Evolutionary conservation across 1,139 yeast genomes (phyloP).

Genomic region (Hansenula anomala): DNA sequence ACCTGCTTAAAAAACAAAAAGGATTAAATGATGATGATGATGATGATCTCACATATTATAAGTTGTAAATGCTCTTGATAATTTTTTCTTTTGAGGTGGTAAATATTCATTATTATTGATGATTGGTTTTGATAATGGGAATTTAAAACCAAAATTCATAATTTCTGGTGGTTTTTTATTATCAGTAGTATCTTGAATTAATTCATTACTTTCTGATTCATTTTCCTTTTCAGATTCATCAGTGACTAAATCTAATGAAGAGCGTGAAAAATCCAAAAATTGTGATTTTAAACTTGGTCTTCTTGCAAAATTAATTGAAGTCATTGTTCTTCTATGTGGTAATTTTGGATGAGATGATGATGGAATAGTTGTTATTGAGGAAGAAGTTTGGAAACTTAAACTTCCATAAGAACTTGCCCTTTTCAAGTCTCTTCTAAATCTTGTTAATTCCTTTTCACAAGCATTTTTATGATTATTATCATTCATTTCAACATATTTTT

Average conservation of each 20-base stretch:
- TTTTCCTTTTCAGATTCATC: slow-evolving; percentile 3
- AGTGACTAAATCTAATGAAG: slow-evolving; percentile 6
- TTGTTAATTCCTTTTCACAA: slow-evolving; percentile 70
- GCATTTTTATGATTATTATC: slow-evolving; percentile 59
- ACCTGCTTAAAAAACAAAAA: too few relatives aligned
- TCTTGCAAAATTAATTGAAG: slow-evolving; percentile 15
- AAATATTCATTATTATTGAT: neutral
- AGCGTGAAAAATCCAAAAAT: slow-evolving; percentile 13
- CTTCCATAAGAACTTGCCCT: slow-evolving; percentile 31
- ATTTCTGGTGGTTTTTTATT: slow-evolving; percentile 20
- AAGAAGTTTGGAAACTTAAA: slow-evolving; percentile 10
- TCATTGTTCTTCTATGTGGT: slow-evolving; percentile 20
- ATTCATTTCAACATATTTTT: slow-evolving; percentile 82
- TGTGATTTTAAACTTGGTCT: slow-evolving; percentile 15
- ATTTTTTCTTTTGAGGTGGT: neutral
- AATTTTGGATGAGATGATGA: neutral
- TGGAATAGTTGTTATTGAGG: slow-evolving; percentile 6
- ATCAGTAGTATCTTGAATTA: slow-evolving; percentile 3
- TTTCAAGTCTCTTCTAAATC: slow-evolving; percentile 58
- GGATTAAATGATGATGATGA: too few relatives aligned
- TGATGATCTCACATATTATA: neutral
- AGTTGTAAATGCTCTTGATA: slow-evolving; percentile 1
- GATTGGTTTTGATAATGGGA: slow-evolving; percentile 11
- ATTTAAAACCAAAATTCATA: slow-evolving; percentile 22
- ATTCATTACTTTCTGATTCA: slow-evolving; percentile 2